Conservation (phyloP, 495 filamentous ascomycete genomes). For the Chaetomidium leptoderma region DNA sequence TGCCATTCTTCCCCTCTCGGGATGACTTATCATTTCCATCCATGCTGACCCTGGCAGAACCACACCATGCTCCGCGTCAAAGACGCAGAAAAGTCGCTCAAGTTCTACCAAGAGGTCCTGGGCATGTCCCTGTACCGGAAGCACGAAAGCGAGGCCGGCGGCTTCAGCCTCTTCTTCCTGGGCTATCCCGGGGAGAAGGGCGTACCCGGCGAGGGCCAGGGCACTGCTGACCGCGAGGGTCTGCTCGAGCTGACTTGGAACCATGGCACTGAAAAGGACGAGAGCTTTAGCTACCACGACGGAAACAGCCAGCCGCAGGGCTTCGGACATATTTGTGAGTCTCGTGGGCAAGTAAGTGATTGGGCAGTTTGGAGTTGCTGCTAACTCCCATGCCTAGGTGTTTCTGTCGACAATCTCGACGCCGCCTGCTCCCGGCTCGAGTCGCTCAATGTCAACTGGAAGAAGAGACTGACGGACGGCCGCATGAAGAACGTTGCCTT, state of each 20-base stretch:
- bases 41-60: constrained; percentile 52
- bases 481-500: constrained; percentile 96
- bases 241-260: constrained; percentile 93
- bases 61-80: constrained; percentile 97
- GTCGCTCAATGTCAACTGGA: constrained; percentile 75
- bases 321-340: constrained; percentile 84
- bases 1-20: neutral
- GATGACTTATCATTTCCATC: constrained; percentile 23
- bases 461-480: constrained; percentile 89
- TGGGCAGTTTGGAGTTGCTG: neutral
- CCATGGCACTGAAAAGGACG: constrained; percentile 90
- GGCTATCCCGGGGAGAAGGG: constrained; percentile 61
- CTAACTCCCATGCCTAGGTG: constrained; percentile 49
- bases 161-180: constrained; percentile 90
- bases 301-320: constrained; percentile 90
- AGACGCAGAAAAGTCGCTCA: constrained; percentile 73
- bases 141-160: constrained; percentile 60
- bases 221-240: constrained; percentile 67
- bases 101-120: constrained; percentile 86
- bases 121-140: constrained; percentile 81
- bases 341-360: neutral
- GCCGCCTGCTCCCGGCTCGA: constrained; percentile 84
- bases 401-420: constrained; percentile 86
- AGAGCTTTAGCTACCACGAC: constrained; percentile 80
- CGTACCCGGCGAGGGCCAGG: constrained; percentile 45